phyloP scores from a whole-genome alignment of 1,284 basidiomycete genomes.

The Omphalotus olearius region DNA sequence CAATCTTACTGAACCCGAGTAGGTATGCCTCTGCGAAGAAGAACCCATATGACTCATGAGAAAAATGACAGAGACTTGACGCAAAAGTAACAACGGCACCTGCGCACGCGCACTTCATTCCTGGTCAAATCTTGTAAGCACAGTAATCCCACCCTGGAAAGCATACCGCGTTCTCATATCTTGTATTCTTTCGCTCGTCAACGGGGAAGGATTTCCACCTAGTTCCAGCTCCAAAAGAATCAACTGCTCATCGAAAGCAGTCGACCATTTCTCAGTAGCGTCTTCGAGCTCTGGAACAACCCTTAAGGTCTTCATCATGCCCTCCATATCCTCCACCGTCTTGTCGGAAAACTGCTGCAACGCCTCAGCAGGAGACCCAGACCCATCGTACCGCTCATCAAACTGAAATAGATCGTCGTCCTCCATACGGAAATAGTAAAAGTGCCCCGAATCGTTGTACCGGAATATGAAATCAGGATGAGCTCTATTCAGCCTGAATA shows the following conservation, averaged over 20 bases:
- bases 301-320: neutral
- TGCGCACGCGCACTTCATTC: too few species aligned
- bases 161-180: constrained; percentile 1
- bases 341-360: neutral
- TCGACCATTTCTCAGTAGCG: neutral
- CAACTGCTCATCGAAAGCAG: constrained; percentile 2
- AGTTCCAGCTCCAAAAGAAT: constrained; percentile 2
- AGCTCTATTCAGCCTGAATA: constrained; percentile 1
- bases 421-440: constrained; percentile 7
- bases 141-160: too few species aligned
- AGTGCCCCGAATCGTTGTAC: neutral
- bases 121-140: too few species aligned
- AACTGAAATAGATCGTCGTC: constrained; percentile 6
- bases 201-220: neutral
- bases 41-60: too few species aligned
- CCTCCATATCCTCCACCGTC: neutral
- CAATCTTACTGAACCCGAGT: too few species aligned
- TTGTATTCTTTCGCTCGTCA: neutral
- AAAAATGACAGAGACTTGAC: too few species aligned
- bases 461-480: constrained; percentile 5
- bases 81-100: too few species aligned
- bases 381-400: neutral
- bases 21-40: too few species aligned
- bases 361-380: too few species aligned
- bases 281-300: neutral